Evolutionary conservation across 1,139 yeast genomes (phyloP).

Genomic region (Taphrina wiesneri): DNA sequence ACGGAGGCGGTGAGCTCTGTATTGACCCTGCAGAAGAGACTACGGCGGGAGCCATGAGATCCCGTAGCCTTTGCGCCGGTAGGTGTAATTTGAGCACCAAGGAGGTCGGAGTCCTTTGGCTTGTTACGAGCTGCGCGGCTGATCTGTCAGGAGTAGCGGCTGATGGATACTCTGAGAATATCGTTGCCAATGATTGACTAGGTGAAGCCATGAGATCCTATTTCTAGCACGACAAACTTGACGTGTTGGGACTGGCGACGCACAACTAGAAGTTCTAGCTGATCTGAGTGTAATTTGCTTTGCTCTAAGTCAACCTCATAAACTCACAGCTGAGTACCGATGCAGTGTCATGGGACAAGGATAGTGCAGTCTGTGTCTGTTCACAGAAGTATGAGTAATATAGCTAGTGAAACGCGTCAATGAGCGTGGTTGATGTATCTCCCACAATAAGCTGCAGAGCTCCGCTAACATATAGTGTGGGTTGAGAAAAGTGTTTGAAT

Average conservation of each 20-base stretch:
- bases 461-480: not conserved
- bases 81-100: slow-evolving; percentile 8
- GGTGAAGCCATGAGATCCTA: slow-evolving; percentile 2
- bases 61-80: slow-evolving; percentile 13
- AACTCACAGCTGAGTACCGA: too few species aligned
- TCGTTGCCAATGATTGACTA: slow-evolving; percentile 2
- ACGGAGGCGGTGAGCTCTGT: slow-evolving; percentile 22
- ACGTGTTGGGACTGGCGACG: too few species aligned
- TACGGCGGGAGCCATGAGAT: not conserved
- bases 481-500: not conserved
- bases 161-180: not conserved
- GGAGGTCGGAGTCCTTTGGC: slow-evolving; percentile 13
- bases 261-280: too few species aligned
- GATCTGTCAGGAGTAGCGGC: not conserved
- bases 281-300: not conserved
- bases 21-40: slow-evolving; percentile 1
- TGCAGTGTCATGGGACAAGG: too few species aligned
- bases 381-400: too few species aligned
- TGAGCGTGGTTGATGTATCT: not conserved
- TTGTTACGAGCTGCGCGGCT: not conserved
- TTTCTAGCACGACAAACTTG: too few species aligned
- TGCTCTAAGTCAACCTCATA: too few species aligned
- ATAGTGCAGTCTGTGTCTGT: too few species aligned
- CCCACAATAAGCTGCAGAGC: not conserved
- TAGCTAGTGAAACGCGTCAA: too few species aligned